Percentiles rank a stretch among this genome's conserved stretches.
Conservation (phyloP, 345 rosid species). For the Camelina laxa region DNA sequence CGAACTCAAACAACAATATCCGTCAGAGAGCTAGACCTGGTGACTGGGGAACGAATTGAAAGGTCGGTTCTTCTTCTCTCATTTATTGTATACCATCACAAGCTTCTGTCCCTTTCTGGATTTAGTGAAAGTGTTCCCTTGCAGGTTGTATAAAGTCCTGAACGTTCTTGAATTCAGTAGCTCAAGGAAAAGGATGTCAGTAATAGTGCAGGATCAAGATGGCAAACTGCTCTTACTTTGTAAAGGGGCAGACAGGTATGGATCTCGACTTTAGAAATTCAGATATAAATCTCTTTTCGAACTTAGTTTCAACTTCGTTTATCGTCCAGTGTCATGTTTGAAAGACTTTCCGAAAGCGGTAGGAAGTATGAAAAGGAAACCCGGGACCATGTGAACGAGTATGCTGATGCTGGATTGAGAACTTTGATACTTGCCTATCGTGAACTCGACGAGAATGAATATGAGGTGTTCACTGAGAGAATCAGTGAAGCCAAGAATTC, state of each 20-base stretch:
- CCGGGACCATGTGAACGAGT: conserved; percentile 75
- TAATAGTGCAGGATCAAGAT: conserved; percentile 69
- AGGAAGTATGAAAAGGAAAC: conserved; percentile 70
- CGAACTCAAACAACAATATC: conserved; percentile 80
- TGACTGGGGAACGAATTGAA: conserved; percentile 63
- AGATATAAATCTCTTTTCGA: background rate
- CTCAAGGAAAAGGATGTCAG: conserved; percentile 81
- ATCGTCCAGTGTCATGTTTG: conserved; percentile 78
- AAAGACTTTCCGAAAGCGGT: conserved; percentile 75
- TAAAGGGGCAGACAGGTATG: conserved; percentile 99
- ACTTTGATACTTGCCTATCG: conserved; percentile 90
- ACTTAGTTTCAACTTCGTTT: conserved; percentile 13
- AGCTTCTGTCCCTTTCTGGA: conserved; percentile 14
- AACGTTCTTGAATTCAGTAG: conserved; percentile 79
- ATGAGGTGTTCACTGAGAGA: conserved; percentile 56
- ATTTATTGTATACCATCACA: conserved; percentile 9
- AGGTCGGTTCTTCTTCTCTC: conserved; percentile 54
- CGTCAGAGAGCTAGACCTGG: conserved; percentile 62
- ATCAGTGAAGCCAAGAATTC: conserved; percentile 77
- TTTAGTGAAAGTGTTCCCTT: conserved; percentile 32
- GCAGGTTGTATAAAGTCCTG: conserved; percentile 74
- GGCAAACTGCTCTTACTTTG: conserved; percentile 80
- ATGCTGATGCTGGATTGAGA: conserved; percentile 97
- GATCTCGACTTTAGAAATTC: conserved; percentile 18
- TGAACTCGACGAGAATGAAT: conserved; percentile 73